These are phyloP conservation scores for Alternaria incomplexa DNA, from an alignment of 2,329 filamentous ascomycete species.

Conservation along the genomic window DNA sequence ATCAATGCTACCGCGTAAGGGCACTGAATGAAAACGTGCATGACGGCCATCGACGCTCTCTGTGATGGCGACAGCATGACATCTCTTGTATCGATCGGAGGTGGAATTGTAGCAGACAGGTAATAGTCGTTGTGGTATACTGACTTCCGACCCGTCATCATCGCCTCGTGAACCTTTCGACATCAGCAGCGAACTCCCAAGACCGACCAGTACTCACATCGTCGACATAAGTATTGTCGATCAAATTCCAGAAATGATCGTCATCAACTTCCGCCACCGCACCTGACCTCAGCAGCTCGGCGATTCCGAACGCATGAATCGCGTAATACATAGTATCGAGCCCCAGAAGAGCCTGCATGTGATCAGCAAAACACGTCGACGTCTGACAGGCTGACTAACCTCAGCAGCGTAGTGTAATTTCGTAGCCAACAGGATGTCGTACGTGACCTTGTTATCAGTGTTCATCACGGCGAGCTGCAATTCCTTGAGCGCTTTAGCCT, in stretches of 20 bases:
- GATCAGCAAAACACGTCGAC: conserved; percentile 5
- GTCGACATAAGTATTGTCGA: conserved; percentile 44
- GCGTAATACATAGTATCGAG: conserved; percentile 35
- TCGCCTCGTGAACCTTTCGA: conserved; percentile 36
- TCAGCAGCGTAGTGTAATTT: conserved; percentile 41
- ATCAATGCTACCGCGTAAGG: conserved; percentile 32
- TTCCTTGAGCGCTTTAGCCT: conserved; percentile 33
- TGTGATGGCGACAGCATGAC: conserved; percentile 19
- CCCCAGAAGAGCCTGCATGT: conserved; percentile 27
- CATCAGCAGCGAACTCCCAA: conserved; percentile 6
- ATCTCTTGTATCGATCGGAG: conserved; percentile 4
- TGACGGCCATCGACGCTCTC: conserved; percentile 32
- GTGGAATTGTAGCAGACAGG: conserved; percentile 31
- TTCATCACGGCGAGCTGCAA: conserved; percentile 28
- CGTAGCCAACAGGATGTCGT: conserved; percentile 35
- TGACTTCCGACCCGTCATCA: conserved; percentile 33
- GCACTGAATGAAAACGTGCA: conserved; percentile 39
- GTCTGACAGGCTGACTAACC: conserved; percentile 7
- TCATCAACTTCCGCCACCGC: conserved; percentile 27
- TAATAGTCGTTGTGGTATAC: conserved; percentile 40
- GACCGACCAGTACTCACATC: conserved; percentile 27
- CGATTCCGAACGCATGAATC: conserved; percentile 36
- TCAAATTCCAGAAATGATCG: conserved; percentile 37
- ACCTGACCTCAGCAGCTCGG: conserved; percentile 35
- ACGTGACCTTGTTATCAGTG: conserved; percentile 17